phyloP scores from a whole-genome alignment of 2,329 filamentous ascomycete species.

The Cercospora sp. region DNA sequence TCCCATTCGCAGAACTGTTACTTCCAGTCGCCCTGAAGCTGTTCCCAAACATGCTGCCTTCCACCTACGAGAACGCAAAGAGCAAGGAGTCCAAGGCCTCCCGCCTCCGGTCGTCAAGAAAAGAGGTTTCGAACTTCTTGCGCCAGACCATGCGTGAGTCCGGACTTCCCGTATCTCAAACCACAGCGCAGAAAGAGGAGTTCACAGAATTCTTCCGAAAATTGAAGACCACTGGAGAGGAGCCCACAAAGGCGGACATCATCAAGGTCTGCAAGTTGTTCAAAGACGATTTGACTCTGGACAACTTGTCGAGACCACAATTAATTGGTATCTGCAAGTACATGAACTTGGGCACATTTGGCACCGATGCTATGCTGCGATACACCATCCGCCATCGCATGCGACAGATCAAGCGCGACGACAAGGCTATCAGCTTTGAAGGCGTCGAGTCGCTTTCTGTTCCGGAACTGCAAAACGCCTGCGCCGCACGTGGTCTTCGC shows the following conservation, averaged over 20 bases:
- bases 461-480: constrained; percentile 86
- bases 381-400: constrained; percentile 97
- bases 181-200: constrained; percentile 86
- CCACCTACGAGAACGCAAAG: constrained; percentile 91
- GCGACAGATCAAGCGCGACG: constrained; percentile 98
- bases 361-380: constrained; percentile 94
- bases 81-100: constrained; percentile 87
- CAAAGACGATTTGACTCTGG: constrained; percentile 93
- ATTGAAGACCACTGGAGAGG: constrained; percentile 84
- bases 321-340: constrained; percentile 97
- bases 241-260: constrained; percentile 83
- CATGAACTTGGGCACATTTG: constrained; percentile 96
- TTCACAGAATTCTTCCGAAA: constrained; percentile 98
- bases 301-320: constrained; percentile 94
- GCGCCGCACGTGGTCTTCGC: constrained; percentile 85
- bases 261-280: constrained; percentile 99
- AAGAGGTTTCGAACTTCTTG: constrained; percentile 90
- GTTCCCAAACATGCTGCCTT: constrained; percentile 96
- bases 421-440: constrained; percentile 90
- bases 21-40: constrained; percentile 88
- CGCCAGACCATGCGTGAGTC: constrained; percentile 87
- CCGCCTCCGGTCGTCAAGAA: constrained; percentile 78
- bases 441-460: constrained; percentile 93
- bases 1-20: constrained; percentile 91
- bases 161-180: constrained; percentile 81